A percentile compares a stretch with the other conserved stretches of the same genome.
phyloP scores from a whole-genome alignment of 805 yeast genomes.

The Isabelozyma pseudorhagii region DNA sequence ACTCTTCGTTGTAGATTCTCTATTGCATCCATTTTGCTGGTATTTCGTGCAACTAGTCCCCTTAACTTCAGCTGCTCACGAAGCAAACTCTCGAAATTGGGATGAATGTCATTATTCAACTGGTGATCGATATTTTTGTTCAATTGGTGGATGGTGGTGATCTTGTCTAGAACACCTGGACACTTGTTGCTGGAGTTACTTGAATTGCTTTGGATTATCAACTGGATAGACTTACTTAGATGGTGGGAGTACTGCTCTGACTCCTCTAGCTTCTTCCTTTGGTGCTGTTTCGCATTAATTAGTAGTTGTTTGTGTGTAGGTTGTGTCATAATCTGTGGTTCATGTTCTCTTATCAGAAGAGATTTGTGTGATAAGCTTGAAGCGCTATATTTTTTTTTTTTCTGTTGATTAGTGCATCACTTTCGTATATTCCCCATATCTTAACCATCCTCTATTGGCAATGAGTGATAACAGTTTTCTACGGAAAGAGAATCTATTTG shows the following conservation, averaged over 20 bases:
- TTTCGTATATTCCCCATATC: background rate
- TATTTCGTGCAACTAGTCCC: slow-evolving; percentile 11
- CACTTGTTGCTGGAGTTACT: slow-evolving; percentile 7
- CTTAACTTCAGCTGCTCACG: slow-evolving; percentile 20
- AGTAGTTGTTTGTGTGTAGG: slow-evolving; percentile 23
- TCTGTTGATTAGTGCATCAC: background rate
- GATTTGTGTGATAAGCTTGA: background rate
- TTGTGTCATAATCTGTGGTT: slow-evolving; percentile 5
- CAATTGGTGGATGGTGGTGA: slow-evolving; percentile 38
- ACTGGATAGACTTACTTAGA: slow-evolving; percentile 17
- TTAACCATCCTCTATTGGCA: background rate
- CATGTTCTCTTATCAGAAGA: background rate
- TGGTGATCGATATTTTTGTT: slow-evolving; percentile 37
- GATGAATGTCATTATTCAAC: slow-evolving; percentile 28
- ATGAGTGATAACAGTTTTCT: slow-evolving; percentile 1
- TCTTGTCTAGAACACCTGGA: slow-evolving; percentile 26
- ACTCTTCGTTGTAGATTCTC: slow-evolving; percentile 38
- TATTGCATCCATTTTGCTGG: background rate
- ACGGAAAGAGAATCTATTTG: slow-evolving; percentile 11
- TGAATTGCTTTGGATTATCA: slow-evolving; percentile 25
- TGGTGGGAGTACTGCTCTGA: slow-evolving; percentile 25
- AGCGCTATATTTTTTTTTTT: too few species aligned
- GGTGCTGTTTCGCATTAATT: slow-evolving; percentile 31
- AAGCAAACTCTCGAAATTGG: slow-evolving; percentile 24
- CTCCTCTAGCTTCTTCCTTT: slow-evolving; percentile 20